Evolutionary conservation across 192 early-diverging fungal species (phyloP).

Genomic region (Powellomyces hirtus): DNA sequence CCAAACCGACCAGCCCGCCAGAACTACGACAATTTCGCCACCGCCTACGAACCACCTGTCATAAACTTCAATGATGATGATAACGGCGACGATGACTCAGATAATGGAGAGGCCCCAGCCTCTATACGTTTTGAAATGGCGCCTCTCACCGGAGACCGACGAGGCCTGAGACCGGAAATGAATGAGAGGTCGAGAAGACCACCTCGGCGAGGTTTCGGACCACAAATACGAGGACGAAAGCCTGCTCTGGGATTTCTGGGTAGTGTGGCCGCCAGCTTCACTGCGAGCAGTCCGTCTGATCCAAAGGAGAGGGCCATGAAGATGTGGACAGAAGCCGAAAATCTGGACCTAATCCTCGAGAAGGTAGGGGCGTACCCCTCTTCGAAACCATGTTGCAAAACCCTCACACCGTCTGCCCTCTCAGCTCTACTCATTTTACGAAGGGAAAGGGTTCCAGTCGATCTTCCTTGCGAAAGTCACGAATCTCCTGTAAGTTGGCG

Average conservation of each 20-base stretch:
- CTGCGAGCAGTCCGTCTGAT: background rate
- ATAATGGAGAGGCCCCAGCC: slow-evolving; percentile 55
- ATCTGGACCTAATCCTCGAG: slow-evolving; percentile 74
- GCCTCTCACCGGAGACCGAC: background rate
- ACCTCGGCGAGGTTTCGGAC: background rate
- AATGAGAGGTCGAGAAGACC: background rate
- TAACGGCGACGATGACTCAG: slow-evolving; percentile 31
- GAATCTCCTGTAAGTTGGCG: slow-evolving; percentile 72
- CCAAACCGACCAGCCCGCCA: background rate
- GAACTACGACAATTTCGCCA: background rate
- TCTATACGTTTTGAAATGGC: slow-evolving; percentile 64
- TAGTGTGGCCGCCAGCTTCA: slow-evolving; percentile 9
- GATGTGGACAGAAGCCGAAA: slow-evolving; percentile 81
- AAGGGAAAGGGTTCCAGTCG: slow-evolving; percentile 81
- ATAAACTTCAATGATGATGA: slow-evolving; percentile 12
- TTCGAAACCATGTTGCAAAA: too few relatives aligned
- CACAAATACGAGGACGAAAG: background rate
- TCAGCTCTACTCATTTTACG: slow-evolving; percentile 82
- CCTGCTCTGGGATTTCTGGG: background rate
- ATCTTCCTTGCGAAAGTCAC: slow-evolving; percentile 75
- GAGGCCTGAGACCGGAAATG: background rate
- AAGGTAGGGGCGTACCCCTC: too few relatives aligned
- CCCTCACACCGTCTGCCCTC: too few relatives aligned
- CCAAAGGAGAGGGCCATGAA: slow-evolving; percentile 63
- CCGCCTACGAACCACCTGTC: slow-evolving; percentile 20